Evolutionary conservation across 306 rosid species (phyloP).

Genomic region (Vigna nakashimae): DNA sequence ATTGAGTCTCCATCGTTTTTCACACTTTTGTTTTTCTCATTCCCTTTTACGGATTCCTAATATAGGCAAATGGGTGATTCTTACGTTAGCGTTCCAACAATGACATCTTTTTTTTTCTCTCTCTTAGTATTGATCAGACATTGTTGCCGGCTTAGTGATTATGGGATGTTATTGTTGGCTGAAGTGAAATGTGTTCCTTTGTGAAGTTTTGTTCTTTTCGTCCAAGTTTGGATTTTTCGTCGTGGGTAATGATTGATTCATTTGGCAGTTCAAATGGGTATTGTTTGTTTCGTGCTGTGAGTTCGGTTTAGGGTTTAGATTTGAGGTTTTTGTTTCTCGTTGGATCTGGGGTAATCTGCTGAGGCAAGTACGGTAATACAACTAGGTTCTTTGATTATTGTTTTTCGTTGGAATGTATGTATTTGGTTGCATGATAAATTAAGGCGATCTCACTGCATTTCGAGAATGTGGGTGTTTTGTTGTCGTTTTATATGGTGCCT

Average conservation of each 20-base stretch:
- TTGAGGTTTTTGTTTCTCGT: conserved; percentile 43
- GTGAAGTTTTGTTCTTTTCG: not conserved
- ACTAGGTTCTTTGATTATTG: conserved; percentile 18
- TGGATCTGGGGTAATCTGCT: conserved; percentile 40
- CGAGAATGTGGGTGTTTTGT: conserved; percentile 10
- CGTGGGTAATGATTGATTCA: conserved; percentile 21
- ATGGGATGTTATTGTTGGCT: not conserved
- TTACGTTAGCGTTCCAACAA: conserved; percentile 23
- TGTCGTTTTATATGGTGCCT: conserved; percentile 15
- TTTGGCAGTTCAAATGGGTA: conserved; percentile 33
- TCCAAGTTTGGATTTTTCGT: conserved; percentile 15
- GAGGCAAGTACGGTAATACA: conserved; percentile 29
- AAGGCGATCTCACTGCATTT: conserved; percentile 29
- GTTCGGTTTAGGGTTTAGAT: conserved; percentile 59
- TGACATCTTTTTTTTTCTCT: not conserved
- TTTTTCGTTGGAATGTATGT: conserved; percentile 14
- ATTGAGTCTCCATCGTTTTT: conserved; percentile 3
- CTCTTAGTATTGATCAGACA: conserved; percentile 34
- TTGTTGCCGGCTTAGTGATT: conserved; percentile 26
- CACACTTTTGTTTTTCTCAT: not conserved
- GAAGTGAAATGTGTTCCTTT: conserved; percentile 9
- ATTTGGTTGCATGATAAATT: not conserved
- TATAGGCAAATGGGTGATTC: conserved; percentile 28
- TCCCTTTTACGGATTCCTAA: conserved; percentile 1
- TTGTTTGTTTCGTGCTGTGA: conserved; percentile 32